Evolutionary conservation across 129 eudicot genomes (phyloP).

Genomic region (Ambrosia trifida): DNA sequence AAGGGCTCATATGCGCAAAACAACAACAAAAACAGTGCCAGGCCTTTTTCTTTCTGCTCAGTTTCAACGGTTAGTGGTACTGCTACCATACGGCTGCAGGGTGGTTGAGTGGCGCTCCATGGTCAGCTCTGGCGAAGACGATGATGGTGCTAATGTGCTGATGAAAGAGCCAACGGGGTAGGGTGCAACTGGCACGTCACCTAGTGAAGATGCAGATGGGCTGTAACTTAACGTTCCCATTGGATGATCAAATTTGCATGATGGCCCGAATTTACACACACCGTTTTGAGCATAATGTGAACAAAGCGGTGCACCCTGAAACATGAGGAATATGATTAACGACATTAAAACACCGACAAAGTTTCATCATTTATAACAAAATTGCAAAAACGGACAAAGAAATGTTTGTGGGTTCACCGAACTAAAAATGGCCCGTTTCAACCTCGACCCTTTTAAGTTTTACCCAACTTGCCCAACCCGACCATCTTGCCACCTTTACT

Average conservation of each 20-base stretch:
- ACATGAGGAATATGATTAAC: conserved; percentile 6
- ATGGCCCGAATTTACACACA: conserved; percentile 78
- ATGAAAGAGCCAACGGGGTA: conserved; percentile 70
- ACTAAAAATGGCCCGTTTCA: background rate
- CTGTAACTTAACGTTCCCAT: conserved; percentile 74
- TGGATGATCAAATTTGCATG: conserved; percentile 89
- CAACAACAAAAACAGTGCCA: conserved; percentile 26
- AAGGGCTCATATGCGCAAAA: conserved; percentile 40
- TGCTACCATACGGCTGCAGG: conserved; percentile 46
- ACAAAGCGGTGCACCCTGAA: conserved; percentile 84
- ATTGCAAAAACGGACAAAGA: background rate
- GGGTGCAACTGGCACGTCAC: conserved; percentile 88
- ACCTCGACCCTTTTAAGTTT: background rate
- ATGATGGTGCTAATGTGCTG: conserved; percentile 74
- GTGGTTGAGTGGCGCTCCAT: conserved; percentile 41
- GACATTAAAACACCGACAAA: background rate
- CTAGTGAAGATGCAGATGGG: conserved; percentile 81
- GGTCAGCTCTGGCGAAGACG: conserved; percentile 67
- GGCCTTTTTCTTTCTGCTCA: conserved; percentile 33
- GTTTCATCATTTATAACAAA: background rate
- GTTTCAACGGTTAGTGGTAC: conserved; percentile 31
- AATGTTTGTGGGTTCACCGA: background rate
- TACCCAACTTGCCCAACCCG: background rate
- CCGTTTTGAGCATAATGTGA: conserved; percentile 76
- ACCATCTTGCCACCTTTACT: background rate